Conservation (phyloP, 768 basidiomycete species). For the Hemileccinum rubropunctum region DNA sequence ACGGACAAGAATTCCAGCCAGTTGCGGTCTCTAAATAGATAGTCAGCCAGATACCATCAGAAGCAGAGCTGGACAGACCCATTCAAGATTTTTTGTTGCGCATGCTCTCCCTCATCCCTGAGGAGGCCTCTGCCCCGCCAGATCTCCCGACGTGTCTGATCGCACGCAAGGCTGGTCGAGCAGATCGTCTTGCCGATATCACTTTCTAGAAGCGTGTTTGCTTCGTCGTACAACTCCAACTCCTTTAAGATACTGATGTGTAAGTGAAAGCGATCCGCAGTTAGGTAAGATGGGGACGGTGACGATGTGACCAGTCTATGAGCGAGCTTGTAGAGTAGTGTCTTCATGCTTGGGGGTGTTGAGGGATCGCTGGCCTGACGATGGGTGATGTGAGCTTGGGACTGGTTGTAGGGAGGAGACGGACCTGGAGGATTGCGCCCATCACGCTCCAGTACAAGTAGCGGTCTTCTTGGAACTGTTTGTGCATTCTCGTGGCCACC, state of each 20-base stretch:
- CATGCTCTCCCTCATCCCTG: slow-evolving; percentile 60
- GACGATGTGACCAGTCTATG: slow-evolving; percentile 68
- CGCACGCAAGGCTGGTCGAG: slow-evolving; percentile 65
- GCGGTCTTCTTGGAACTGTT: slow-evolving; percentile 77
- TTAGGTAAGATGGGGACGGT: slow-evolving; percentile 58
- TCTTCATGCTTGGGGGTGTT: slow-evolving; percentile 60
- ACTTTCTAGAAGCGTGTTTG: slow-evolving; percentile 62
- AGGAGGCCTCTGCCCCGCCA: slow-evolving; percentile 54
- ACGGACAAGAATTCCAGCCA: slow-evolving; percentile 83
- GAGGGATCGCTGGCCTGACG: slow-evolving; percentile 68
- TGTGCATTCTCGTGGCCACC: slow-evolving; percentile 80
- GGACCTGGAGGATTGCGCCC: slow-evolving; percentile 75
- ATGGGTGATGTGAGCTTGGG: slow-evolving; percentile 8
- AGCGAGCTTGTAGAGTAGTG: slow-evolving; percentile 72
- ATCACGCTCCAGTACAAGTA: slow-evolving; percentile 85
- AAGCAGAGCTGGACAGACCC: slow-evolving; percentile 41
- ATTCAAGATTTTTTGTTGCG: slow-evolving; percentile 56
- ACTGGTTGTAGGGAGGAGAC: slow-evolving; percentile 1
- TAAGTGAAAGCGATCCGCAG: slow-evolving; percentile 75
- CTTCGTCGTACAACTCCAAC: slow-evolving; percentile 66
- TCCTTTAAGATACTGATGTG: slow-evolving; percentile 71
- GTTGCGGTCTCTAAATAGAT: slow-evolving; percentile 64
- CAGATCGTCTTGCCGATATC: slow-evolving; percentile 69
- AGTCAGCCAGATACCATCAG: slow-evolving; percentile 18
- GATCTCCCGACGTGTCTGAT: slow-evolving; percentile 73